Conservation (phyloP, 768 basidiomycete species). For the Rhodotorula kratochvilovae region DNA sequence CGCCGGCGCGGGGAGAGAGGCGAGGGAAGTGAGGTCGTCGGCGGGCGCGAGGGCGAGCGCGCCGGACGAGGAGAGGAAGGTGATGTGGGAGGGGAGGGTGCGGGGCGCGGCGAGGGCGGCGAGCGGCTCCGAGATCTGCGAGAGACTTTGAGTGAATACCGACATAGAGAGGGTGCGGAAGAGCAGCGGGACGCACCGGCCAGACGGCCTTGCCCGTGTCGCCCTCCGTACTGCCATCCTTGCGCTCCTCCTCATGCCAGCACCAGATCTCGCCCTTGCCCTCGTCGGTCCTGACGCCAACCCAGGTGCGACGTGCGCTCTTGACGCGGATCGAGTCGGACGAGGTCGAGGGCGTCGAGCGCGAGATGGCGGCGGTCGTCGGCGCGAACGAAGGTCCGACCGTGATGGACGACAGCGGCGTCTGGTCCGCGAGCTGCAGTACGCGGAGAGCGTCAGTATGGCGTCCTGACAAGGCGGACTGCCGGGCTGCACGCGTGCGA, state of each 20-base stretch:
- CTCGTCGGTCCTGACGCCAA: conserved; percentile 24
- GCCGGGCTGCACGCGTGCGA: too few relatives aligned
- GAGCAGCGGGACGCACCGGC: conserved; percentile 17
- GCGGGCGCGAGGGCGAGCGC: conserved; percentile 29
- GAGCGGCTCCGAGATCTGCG: conserved; percentile 31
- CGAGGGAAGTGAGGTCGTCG: conserved; percentile 25
- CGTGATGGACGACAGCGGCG: conserved; percentile 34
- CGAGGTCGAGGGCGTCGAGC: conserved; percentile 22
- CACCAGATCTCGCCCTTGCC: conserved; percentile 36
- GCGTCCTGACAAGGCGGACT: too few relatives aligned
- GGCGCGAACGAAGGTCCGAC: conserved; percentile 35
- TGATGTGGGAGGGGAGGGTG: conserved; percentile 33
- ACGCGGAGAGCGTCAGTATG: too few relatives aligned
- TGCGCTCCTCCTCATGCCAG: conserved; percentile 37
- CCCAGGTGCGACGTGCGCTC: conserved; percentile 33
- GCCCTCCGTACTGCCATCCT: conserved; percentile 36
- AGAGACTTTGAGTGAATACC: too few relatives aligned
- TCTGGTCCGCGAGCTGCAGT: conserved; percentile 38
- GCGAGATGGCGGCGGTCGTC: conserved; percentile 31
- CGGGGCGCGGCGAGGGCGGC: conserved; percentile 26
- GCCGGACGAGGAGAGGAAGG: conserved; percentile 33
- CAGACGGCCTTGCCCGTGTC: conserved; percentile 36
- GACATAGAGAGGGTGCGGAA: background rate
- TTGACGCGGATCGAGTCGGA: conserved; percentile 36
- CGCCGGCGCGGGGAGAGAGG: conserved; percentile 13